phyloP scores from a whole-genome alignment of 1,284 basidiomycete genomes.

The Pseudozyma hubeiensis region DNA sequence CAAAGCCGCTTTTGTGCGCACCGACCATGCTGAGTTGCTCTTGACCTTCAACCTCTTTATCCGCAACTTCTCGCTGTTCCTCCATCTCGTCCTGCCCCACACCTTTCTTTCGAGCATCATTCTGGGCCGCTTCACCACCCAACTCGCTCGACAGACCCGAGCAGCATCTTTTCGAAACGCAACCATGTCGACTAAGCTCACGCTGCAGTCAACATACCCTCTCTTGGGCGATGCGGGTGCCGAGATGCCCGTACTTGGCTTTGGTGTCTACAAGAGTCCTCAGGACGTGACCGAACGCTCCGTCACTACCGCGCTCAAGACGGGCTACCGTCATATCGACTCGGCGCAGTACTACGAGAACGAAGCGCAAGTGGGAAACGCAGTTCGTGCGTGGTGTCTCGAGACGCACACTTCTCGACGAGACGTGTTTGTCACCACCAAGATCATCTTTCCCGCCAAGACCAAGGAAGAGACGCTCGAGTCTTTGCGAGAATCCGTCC shows the following conservation, averaged over 20 bases:
- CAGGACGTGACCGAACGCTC: constrained; percentile 31
- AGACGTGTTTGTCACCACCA: constrained; percentile 49
- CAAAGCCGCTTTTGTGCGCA: not conserved
- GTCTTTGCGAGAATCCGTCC: constrained; percentile 34
- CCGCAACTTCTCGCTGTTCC: not conserved
- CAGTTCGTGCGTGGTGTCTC: constrained; percentile 38
- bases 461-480: constrained; percentile 36
- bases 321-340: constrained; percentile 48
- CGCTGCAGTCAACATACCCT: constrained; percentile 29
- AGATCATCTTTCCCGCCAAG: constrained; percentile 31
- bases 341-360: constrained; percentile 49
- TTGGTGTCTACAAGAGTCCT: constrained; percentile 48
- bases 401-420: constrained; percentile 35
- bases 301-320: constrained; percentile 41
- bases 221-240: constrained; percentile 28
- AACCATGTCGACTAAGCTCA: constrained; percentile 32
- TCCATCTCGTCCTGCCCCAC: not conserved
- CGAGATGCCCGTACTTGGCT: constrained; percentile 44
- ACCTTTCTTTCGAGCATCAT: not conserved
- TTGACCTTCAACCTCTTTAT: not conserved
- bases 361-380: constrained; percentile 43
- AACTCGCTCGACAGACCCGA: not conserved
- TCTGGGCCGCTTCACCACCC: constrained; percentile 4
- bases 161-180: not conserved
- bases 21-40: not conserved